These are phyloP conservation scores for Candida hispaniensis DNA, from an alignment of 805 yeast species.

Conservation along the genomic window DNA sequence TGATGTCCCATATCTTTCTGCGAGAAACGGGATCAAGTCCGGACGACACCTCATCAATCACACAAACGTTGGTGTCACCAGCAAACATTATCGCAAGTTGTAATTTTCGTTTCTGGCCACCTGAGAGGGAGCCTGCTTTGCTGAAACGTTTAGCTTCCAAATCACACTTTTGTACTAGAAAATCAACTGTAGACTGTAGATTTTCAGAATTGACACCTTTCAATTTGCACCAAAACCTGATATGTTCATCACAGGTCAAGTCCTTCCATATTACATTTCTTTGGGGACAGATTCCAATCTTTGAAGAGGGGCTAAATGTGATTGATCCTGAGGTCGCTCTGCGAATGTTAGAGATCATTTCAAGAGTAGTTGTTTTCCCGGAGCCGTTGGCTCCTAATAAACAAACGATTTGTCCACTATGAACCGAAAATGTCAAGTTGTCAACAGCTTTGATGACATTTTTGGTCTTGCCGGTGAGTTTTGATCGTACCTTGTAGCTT, in stretches of 20 bases:
- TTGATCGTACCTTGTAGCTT: conserved; percentile 20
- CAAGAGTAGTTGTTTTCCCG: conserved; percentile 32
- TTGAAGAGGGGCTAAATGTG: conserved; percentile 20
- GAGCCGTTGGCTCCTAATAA: conserved; percentile 32
- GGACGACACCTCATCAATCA: conserved; percentile 32
- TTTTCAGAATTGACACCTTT: conserved; percentile 24
- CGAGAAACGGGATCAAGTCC: conserved; percentile 31
- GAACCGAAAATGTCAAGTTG: conserved; percentile 24
- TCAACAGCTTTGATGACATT: conserved; percentile 26
- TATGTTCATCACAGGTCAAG: conserved; percentile 28
- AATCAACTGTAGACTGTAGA: conserved; percentile 18
- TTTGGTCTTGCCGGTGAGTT: conserved; percentile 3
- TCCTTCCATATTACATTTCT: conserved; percentile 31
- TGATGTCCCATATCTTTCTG: conserved; percentile 30
- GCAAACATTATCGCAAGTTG: conserved; percentile 31
- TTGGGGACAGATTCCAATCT: conserved; percentile 31
- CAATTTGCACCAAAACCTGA: conserved; percentile 28
- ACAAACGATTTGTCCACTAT: conserved; percentile 28
- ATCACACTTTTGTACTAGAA: conserved; percentile 27
- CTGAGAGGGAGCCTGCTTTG: conserved; percentile 24
- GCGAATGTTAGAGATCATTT: conserved; percentile 30
- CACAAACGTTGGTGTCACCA: conserved; percentile 30
- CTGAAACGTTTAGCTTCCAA: conserved; percentile 22
- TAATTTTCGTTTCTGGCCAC: conserved; percentile 31
- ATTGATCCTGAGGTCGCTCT: conserved; percentile 24